Base-by-base conservation (phyloP, 1,284 basidiomycete genomes). In the Exobasidium cylindrosporum region DNA sequence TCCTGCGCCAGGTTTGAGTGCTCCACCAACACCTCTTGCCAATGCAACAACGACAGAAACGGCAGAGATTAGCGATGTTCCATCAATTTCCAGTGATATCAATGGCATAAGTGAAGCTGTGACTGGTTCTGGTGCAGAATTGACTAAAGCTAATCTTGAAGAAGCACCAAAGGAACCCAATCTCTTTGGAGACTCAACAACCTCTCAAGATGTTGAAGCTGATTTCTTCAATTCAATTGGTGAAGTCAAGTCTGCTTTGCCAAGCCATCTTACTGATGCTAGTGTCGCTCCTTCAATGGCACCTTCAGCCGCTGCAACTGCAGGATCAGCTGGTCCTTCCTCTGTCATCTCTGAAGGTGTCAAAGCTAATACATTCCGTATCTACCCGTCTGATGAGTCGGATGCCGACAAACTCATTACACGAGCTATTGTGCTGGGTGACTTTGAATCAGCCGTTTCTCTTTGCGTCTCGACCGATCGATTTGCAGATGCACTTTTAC, bases 401-500 rank as follows among this genome's bases (percentile, higher is more conserved):
- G 91, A 96, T 65, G 88, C 88, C 0, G 94, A 97, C 77, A 85
- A 87, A 30, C 84, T 97, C 29, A 86, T 98, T 69, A 97, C 95
- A 0, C 91, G 92, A 73, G 91, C 95, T 0, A 84, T 97, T 31
- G 91, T 98, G 1, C 84, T 97, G 7, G 95, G 95, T 40, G 95
- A 98, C 81, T 97, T 97, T 72, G 86, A 88, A 69, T 90, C 88
- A 23, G 95, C 95, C 1, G 95, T 98, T 17, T 88, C 91, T 10
- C 84, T 98, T 5, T 96, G 93, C 79, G 84, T 98, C 14, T 90
- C 91, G 0, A 86, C 88, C 0, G 91, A 94, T 63, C 87, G 93
- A 45, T 97, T 88, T 74, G 94, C 95, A 4, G 95, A 98, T 74
- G 94, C 96, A 0, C 89, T 97, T 60, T 84, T 98, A 10, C 86